Base-by-base conservation (phyloP, 2,329 filamentous ascomycete genomes). In the Fusarium graminum region DNA sequence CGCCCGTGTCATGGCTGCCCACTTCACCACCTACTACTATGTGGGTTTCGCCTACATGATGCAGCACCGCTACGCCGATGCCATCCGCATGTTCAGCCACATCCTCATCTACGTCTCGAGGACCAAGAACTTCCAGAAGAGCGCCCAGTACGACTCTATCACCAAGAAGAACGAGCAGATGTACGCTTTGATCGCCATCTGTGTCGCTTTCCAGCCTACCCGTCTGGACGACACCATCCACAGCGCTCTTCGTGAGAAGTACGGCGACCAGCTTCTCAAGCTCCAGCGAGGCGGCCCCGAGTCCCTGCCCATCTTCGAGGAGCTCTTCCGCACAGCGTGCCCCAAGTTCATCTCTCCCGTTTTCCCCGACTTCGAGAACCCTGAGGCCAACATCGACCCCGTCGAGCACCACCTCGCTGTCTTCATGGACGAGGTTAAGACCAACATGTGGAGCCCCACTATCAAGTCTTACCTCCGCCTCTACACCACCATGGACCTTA, bases 1-100 rank as follows among this genome's bases (percentile, higher is more conserved):
- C 79, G 94, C 95, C 67, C 92, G 95, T 71, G 95, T 99, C 79
- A 98, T 99, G 95, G 94, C 95, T 53, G 95, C 95, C 59, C 95
- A 99, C 85, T 98, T 98, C 85, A 97, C 94, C 72, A 99, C 95
- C 70, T 99, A 98, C 88, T 99, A 99, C 89, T 98, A 98, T 80
- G 94, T 99, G 67, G 95, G 95, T 73, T 99, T 99, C 89, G 97
- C 93, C 72, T 99, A 99, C 90, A 98, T 99, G 94, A 99, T 99
- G 95, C 97, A 98, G 92, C 93, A 95, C 83, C 92, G 95, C 78
- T 99, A 99, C 80, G 92, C 93, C 81, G 95, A 99, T 81, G 95
- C 95, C 80, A 97, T 99, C 83, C 93, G 94, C 86, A 97, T 97
- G 91, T 99, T 99, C 89, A 97, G 92, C 86, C 95, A 99, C 87